Base-by-base conservation (phyloP, 2,329 filamentous ascomycete genomes). In the Diaporthe longicolla region DNA sequence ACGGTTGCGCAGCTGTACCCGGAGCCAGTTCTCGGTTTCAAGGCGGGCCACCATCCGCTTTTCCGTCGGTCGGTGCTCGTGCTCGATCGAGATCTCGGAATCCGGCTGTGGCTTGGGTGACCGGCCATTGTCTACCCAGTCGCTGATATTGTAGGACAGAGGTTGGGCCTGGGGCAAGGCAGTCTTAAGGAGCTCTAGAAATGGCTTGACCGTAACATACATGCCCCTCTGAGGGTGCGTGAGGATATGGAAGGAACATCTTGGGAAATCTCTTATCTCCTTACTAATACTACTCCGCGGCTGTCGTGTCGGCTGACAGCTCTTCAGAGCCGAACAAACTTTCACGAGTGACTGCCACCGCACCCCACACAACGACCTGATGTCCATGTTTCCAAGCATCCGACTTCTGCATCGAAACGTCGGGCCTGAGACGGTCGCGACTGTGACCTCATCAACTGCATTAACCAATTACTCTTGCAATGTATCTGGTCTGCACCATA, bases 181-280 rank as follows among this genome's bases (percentile, higher is more conserved):
- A 13, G 87, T 83, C 58, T 85, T 85, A 7, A 93, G 84, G 71
- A 93, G 93, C 76, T 93, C 91, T 37, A 93, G 85, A 35, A 87
- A 88, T 10, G 90, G 87, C 75, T 89, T 89, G 76, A 92, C 85
- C 58, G 92, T 93, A 50, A 93, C 83, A 78, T 91, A 89, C 35
- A 93, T 86, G 3, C 91, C 91, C 71, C 91, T 85, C 63, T 87
- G 82, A 0, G 91, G 90, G 77, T 93, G 87, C n/a, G 91, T 88
- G 19, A 91, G 89, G 68, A 88, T 89, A 80, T 93, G 93, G 75
- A 91, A 84, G 19, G 92, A 82, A 11, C 90, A 83, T 54, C 87
- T 85, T 5, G 88, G 89, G 78, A 93, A 93, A 37, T 37, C 35
- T 13, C 35, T 37, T 13, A 13, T 40, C 37, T 40, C 13, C 13